Conservation (phyloP, 2,329 filamentous ascomycete genomes). For the Curvularia spicifera region DNA sequence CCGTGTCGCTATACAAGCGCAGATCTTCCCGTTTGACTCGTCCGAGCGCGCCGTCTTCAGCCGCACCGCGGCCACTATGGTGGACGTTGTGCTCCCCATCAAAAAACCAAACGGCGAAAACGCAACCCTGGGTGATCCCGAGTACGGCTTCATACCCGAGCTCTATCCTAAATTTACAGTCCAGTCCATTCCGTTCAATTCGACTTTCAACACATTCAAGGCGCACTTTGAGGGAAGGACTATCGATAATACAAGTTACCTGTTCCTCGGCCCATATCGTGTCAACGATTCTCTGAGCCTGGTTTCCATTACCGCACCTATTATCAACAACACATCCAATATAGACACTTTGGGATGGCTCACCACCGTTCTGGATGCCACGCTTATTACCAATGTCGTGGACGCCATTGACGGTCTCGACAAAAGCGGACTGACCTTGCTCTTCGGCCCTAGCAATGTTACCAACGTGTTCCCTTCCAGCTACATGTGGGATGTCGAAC, state of each 20-base stretch:
- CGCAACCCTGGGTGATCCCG: constrained; percentile 66
- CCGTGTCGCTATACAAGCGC: constrained; percentile 69
- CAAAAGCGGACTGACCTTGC: constrained; percentile 70
- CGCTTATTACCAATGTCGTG: constrained; percentile 67
- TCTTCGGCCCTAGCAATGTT: constrained; percentile 70
- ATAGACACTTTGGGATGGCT: constrained; percentile 79
- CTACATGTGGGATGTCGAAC: constrained; percentile 38
- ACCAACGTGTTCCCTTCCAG: constrained; percentile 63
- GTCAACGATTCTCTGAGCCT: constrained; percentile 77
- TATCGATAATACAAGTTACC: constrained; percentile 58
- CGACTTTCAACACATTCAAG: constrained; percentile 42
- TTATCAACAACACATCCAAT: constrained; percentile 69
- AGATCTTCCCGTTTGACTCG: constrained; percentile 73
- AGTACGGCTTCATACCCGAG: constrained; percentile 70
- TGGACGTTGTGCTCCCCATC: constrained; percentile 68
- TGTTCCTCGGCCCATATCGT: constrained; percentile 78
- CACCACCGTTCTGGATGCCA: constrained; percentile 76
- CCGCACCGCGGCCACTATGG: constrained; percentile 56
- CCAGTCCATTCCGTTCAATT: constrained; percentile 43
- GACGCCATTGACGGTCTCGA: constrained; percentile 73
- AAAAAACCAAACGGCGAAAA: constrained; percentile 62
- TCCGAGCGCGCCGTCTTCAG: constrained; percentile 56
- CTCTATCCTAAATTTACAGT: constrained; percentile 85
- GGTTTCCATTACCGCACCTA: constrained; percentile 79
- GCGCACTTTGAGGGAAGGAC: constrained; percentile 53